Evolutionary conservation across 2,329 filamentous ascomycete genomes (phyloP).

Genomic region (Chaetomium strumarium): DNA sequence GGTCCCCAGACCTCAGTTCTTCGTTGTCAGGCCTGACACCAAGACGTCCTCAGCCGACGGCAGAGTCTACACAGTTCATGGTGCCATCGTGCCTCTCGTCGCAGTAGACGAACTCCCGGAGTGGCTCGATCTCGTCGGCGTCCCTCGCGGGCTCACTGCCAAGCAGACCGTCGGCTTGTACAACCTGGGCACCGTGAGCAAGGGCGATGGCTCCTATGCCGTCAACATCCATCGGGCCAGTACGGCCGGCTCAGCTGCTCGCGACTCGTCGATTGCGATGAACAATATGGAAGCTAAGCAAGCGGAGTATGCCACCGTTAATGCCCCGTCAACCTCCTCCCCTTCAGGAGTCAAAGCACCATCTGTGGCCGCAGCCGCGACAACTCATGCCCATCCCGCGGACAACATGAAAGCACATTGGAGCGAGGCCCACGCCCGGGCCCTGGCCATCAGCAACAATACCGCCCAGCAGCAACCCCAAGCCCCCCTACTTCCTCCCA

Average conservation of each 20-base stretch:
- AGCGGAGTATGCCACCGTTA: not conserved
- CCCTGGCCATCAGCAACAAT: not conserved
- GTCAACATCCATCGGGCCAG: constrained; percentile 22
- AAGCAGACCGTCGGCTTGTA: constrained; percentile 35
- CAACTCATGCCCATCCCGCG: constrained; percentile 13
- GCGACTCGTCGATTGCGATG: not conserved
- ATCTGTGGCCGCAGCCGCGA: constrained; percentile 2
- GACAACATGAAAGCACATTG: constrained; percentile 12
- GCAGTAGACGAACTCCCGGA: constrained; percentile 46
- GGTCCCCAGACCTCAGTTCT: constrained; percentile 33
- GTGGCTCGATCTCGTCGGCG: constrained; percentile 38
- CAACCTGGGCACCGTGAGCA: constrained; percentile 32
- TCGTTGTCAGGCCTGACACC: constrained; percentile 38
- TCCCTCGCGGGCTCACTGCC: constrained; percentile 37
- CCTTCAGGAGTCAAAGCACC: not conserved
- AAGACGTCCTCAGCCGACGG: constrained; percentile 28
- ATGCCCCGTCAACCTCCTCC: not conserved
- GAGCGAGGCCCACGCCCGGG: not conserved
- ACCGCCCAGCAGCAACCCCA: not conserved
- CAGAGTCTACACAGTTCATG: constrained; percentile 23
- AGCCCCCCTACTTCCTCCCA: not conserved
- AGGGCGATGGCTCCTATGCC: constrained; percentile 25
- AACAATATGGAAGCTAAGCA: not conserved
- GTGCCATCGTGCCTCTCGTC: constrained; percentile 47
- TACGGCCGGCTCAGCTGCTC: not conserved